Evolutionary conservation across 2,329 filamentous ascomycete genomes (phyloP), one percentile per base, ranked within the genome.

Genomic region (Epichloe scottii): DNA sequence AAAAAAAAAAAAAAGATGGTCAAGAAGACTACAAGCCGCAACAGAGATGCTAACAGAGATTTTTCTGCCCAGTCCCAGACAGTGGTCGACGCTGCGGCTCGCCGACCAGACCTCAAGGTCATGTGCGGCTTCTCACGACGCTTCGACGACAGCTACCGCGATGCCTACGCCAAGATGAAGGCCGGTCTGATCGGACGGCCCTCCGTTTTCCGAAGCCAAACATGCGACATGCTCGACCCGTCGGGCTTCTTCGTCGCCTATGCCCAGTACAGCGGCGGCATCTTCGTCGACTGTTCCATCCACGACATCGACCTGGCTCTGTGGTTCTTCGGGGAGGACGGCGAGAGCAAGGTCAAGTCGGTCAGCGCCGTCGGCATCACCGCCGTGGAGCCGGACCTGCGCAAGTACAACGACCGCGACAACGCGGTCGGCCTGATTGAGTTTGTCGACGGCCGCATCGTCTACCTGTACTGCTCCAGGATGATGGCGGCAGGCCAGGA

Each of bases 401-500:
- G 57, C 14, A 56, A 59, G 49, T 55, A 62, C 42, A 60, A 61
- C 30, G 61, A 64, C 50, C 56, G 57, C 17, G 61, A 65, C 51
- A 65, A 65, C 49, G 63, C 59, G 43, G 58, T 65, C 57, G 82
- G 79, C 3, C 68, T 85, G 17, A 75, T 85, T 14, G 82, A 86
- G 64, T 86, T 86, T 64, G 76, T 74, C 59, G 74, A 73, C 48
- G 79, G 77, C 42, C 76, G 77, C 60, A 78, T 86, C 44, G 81
- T 80, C 2, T 80, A 84, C 60, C 76, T 84, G 54, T 85, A 81
- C 63, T 73, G 71, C 41, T 77, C 71, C 10, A 71, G 81, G 14
- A 85, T 84, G 77, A 85, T 85, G 76, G 78, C 81, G 0, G 75
- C 78, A 0, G 82, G 82, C 0, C 81, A 85, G 63, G 77, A 84